These are phyloP conservation scores for Starmerella riodocensis DNA, from an alignment of 805 yeast species.

Conservation along the genomic window DNA sequence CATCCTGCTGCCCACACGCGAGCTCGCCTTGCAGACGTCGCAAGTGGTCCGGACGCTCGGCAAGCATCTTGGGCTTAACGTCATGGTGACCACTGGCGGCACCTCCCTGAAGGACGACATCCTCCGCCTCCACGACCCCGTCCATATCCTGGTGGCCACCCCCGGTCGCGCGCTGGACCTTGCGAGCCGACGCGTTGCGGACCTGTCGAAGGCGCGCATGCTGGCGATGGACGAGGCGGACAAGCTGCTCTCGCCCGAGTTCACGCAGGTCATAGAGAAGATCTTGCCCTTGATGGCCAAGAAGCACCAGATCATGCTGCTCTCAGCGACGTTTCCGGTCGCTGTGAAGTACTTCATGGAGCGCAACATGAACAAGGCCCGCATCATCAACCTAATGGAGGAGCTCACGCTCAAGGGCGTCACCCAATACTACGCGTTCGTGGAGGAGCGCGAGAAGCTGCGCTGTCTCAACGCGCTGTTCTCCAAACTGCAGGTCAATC, in stretches of 20 bases:
- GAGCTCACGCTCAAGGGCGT: slow-evolving; percentile 92
- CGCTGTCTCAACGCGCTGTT: slow-evolving; percentile 92
- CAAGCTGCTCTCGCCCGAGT: slow-evolving; percentile 85
- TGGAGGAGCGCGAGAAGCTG: slow-evolving; percentile 88
- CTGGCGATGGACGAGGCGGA: slow-evolving; percentile 99
- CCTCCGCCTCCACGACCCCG: slow-evolving; percentile 80
- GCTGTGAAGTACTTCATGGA: slow-evolving; percentile 89
- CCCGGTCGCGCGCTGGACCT: slow-evolving; percentile 95
- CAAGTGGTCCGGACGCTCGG: slow-evolving; percentile 95
- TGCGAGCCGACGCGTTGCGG: slow-evolving; percentile 78
- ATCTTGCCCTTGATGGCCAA: slow-evolving; percentile 69
- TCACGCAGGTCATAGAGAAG: slow-evolving; percentile 74
- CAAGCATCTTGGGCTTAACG: slow-evolving; percentile 78
- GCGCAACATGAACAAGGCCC: slow-evolving; percentile 76
- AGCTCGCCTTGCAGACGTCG: slow-evolving; percentile 91
- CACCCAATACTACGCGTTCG: slow-evolving; percentile 96
- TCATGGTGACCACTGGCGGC: slow-evolving; percentile 98
- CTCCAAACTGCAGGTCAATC: slow-evolving; percentile 88
- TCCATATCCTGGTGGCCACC: slow-evolving; percentile 90
- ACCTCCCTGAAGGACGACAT: slow-evolving; percentile 89
- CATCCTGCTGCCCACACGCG: slow-evolving; percentile 93
- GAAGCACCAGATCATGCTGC: slow-evolving; percentile 70
- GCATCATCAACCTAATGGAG: slow-evolving; percentile 94
- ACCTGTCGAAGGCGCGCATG: slow-evolving; percentile 69
- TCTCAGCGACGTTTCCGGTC: slow-evolving; percentile 92